phyloP scores from a whole-genome alignment of 768 basidiomycete genomes.

The Lactarius pseudohatsudake region DNA sequence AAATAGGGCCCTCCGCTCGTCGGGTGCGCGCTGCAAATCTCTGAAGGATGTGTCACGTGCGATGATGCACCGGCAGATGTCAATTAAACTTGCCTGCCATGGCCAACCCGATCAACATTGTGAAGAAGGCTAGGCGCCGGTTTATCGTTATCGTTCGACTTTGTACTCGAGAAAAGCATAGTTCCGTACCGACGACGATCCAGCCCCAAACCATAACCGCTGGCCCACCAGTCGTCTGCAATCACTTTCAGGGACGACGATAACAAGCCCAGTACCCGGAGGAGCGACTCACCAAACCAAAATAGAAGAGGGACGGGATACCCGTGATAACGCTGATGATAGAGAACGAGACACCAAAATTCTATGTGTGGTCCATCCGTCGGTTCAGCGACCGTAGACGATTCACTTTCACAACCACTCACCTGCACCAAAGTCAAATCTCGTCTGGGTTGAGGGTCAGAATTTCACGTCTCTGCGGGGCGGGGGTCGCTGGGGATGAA shows the following conservation, averaged over 20 bases:
- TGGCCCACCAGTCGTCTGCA: constrained; percentile 71
- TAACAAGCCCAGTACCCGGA: neutral
- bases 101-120: constrained; percentile 67
- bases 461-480: neutral
- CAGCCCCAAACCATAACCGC: constrained; percentile 79
- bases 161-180: constrained; percentile 2
- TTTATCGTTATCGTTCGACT: neutral
- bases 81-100: constrained; percentile 59
- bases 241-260: constrained; percentile 1
- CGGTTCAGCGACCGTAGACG: constrained; percentile 8
- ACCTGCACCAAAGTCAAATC: constrained; percentile 65
- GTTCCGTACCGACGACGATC: constrained; percentile 55
- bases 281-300: constrained; percentile 54
- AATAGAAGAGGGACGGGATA: constrained; percentile 65
- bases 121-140: constrained; percentile 52
- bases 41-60: constrained; percentile 27
- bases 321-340: constrained; percentile 78
- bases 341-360: constrained; percentile 73
- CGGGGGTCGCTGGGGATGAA: constrained; percentile 16
- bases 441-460: constrained; percentile 42
- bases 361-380: constrained; percentile 38
- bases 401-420: constrained; percentile 26
- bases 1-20: constrained; percentile 76
- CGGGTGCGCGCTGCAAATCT: constrained; percentile 61
- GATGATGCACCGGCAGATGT: neutral